Base-by-base conservation (phyloP, 345 rosid species). In the Erysimum cheiranthoides region DNA sequence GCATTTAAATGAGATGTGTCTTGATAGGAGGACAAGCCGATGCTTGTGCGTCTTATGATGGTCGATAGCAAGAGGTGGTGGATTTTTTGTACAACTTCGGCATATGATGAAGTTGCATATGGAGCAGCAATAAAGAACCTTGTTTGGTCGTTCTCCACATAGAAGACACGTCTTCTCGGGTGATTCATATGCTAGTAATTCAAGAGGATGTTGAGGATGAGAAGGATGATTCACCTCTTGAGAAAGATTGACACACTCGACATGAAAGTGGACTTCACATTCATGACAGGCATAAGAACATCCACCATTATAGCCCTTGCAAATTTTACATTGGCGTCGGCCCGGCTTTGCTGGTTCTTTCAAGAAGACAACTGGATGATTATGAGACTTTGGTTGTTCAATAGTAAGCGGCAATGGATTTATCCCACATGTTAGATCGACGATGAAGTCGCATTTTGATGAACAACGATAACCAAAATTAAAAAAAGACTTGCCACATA, bases 191-290 rank as follows among this genome's bases (percentile, higher is more conserved):
- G 4, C 0, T 8, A 46, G 12, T 40, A 66, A 66, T 12, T 47
- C 2, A 13, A 66, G 70, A 49, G 18, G 30, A 66, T 66, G 70
- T 66, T 66, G 57, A 50, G 58, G 57, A 49, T 66, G 70, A 49
- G 16, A 47, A 49, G 57, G 45, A 50, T 46, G 58, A 34, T 31
- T 49, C 1, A 34, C 58, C 45, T 49, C 12, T 49, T 31, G 58
- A 1, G 58, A 17, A 3, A 43, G 14, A 32, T 47, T 50, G 17
- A 34, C 58, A 34, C 70, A 66, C 13, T 6, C 70, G 0, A 31
- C 17, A 11, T 66, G 70, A 49, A 66, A 12, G 4, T 6, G 13
- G 5, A 63, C 53, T 27, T 45, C 5, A 45, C 68, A 63, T 28
- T 63, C 52, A 28, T 9, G 53, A 30, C 68, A 63, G 43, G 10